Base-by-base conservation (phyloP, 495 filamentous ascomycete species). In the Aspergillus indologenus region DNA sequence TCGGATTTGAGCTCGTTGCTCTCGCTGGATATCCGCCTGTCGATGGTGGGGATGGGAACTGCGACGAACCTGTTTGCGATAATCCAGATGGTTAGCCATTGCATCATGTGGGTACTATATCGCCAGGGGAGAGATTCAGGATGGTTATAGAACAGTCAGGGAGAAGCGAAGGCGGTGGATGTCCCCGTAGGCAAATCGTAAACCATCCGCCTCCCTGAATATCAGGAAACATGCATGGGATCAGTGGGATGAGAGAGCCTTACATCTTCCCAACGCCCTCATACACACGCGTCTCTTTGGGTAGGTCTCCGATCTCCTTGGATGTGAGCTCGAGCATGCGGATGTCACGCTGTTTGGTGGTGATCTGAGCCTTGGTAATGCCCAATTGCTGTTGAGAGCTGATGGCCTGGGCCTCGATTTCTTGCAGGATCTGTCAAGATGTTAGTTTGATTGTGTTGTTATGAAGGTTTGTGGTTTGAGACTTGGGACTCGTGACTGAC, bases 221-320 rank as follows among this genome's bases (percentile, higher is more conserved):
- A n/a, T n/a, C n/a, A n/a, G n/a, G n/a, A n/a, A n/a, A n/a, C n/a
- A n/a, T n/a, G n/a, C n/a, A n/a, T n/a, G n/a, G n/a, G n/a, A n/a
- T n/a, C n/a, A n/a, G n/a, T n/a, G n/a, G n/a, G n/a, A n/a, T n/a
- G 34, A 11, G 29, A 43, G 7, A 40, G n/a, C 5, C 88, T 69
- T 71, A 96, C 94, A 98, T 97, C 79, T 96, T 97, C 21, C 94
- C 94, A 5, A 97, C 89, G 2, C 93, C 93, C 71, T 97, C 93
- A 63, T 97, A 98, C 11, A 96, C 85, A 19, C 84, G 85, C 0
- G 92, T 96, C 43, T 87, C 82, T 42, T 81, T 76, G n/a, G 93
- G 88, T 60, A 98, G 69, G 9, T 86, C 78, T 26, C 84, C 81
- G 51, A 97, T 78, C 73, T 98, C 94, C 57, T 81, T 90, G 9